Percentiles rank a stretch among this genome's conserved stretches.
Conservation (phyloP, 192 early-diverging fungal species). For the Jimgerdemannia flammicorona region DNA sequence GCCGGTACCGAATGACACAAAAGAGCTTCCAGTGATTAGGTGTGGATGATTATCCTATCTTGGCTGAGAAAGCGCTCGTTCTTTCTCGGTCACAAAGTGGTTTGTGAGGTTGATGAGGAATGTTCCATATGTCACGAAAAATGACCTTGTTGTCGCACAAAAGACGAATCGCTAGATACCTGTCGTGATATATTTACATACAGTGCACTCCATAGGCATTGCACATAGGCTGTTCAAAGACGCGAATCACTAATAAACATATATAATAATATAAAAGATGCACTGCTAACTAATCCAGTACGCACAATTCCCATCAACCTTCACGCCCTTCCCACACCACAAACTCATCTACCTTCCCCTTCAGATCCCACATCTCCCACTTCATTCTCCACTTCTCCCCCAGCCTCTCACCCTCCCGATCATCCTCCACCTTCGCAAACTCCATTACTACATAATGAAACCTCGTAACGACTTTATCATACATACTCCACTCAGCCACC, state of each 20-base stretch:
- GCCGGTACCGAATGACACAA: too few species aligned
- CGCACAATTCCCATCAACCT: neutral
- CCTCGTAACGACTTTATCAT: constrained; percentile 40
- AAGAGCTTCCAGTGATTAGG: too few species aligned
- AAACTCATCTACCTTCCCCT: neutral
- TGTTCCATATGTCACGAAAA: too few species aligned
- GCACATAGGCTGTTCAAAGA: neutral
- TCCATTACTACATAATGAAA: constrained; percentile 48
- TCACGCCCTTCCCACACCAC: neutral
- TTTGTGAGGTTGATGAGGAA: too few species aligned
- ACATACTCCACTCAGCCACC: constrained; percentile 63
- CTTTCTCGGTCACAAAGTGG: too few species aligned
- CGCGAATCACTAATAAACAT: neutral
- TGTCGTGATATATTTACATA: neutral
- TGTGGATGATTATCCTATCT: too few species aligned
- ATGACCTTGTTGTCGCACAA: too few species aligned
- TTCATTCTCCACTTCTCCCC: neutral
- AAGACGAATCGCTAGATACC: neutral
- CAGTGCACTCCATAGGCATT: too few species aligned
- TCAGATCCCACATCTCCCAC: constrained; percentile 1
- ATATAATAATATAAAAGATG: too few species aligned
- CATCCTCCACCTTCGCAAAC: neutral
- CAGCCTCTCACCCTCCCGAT: constrained; percentile 2
- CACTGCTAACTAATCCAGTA: too few species aligned
- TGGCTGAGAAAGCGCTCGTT: too few species aligned